These are phyloP conservation scores for Ogataea populi-albae DNA, from an alignment of 805 yeast species.

Conservation along the genomic window DNA sequence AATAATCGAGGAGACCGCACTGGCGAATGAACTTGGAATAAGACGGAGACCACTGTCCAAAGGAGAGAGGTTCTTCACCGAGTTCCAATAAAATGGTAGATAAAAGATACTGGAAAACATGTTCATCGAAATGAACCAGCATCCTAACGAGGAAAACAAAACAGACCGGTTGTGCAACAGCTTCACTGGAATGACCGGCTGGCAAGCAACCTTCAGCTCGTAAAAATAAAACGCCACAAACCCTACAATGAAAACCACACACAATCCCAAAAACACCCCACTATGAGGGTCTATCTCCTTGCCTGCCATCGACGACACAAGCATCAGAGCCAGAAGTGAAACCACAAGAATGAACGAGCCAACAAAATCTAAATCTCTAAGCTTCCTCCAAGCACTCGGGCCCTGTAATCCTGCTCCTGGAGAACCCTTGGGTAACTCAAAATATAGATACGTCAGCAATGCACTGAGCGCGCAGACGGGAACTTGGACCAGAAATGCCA, in stretches of 20 bases:
- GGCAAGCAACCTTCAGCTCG: slow-evolving; percentile 50
- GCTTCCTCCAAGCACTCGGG: slow-evolving; percentile 40
- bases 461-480: slow-evolving; percentile 48
- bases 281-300: slow-evolving; percentile 42
- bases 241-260: slow-evolving; percentile 20
- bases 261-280: neutral
- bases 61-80: slow-evolving; percentile 27
- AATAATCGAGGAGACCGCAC: slow-evolving; percentile 61
- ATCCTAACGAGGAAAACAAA: slow-evolving; percentile 59
- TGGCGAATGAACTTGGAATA: slow-evolving; percentile 61
- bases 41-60: slow-evolving; percentile 39
- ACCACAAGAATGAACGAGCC: slow-evolving; percentile 61
- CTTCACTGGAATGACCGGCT: slow-evolving; percentile 66
- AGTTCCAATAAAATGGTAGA: slow-evolving; percentile 58
- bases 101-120: slow-evolving; percentile 62
- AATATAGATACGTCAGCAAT: slow-evolving; percentile 34
- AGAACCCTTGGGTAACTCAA: slow-evolving; percentile 41
- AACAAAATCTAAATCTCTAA: slow-evolving; percentile 59
- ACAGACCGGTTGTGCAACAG: slow-evolving; percentile 58
- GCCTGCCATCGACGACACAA: slow-evolving; percentile 66
- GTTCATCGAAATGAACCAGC: slow-evolving; percentile 69
- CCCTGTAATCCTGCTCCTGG: slow-evolving; percentile 54
- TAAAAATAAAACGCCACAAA: slow-evolving; percentile 44
- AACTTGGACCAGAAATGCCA: slow-evolving; percentile 51
- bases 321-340: slow-evolving; percentile 53